phyloP scores from a whole-genome alignment of 1,284 basidiomycete species.

The Irpex rosettiformis region DNA sequence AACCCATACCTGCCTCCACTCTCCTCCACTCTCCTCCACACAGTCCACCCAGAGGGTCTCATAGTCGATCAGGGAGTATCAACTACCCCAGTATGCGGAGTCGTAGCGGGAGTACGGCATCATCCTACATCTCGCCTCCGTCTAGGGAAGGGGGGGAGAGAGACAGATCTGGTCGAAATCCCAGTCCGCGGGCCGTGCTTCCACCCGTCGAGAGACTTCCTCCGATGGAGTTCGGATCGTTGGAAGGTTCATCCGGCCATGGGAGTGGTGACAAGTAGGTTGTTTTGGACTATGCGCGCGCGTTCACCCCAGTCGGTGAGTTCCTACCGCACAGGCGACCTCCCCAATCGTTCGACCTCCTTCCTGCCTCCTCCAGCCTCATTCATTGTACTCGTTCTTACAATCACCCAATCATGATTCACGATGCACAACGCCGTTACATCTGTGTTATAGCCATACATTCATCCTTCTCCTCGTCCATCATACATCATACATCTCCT shows the following conservation, averaged over 20 bases:
- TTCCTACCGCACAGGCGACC: neutral
- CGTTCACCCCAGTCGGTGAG: neutral
- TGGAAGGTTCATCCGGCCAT: neutral
- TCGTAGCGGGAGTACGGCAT: constrained; percentile 20
- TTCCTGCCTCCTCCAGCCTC: neutral
- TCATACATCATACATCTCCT: neutral
- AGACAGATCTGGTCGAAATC: neutral
- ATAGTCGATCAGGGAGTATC: neutral
- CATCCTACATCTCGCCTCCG: constrained; percentile 7
- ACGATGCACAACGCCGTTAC: neutral
- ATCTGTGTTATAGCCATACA: neutral
- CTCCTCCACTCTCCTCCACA: constrained; percentile 16
- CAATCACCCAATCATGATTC: neutral
- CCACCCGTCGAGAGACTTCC: constrained; percentile 22
- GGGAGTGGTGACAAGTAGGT: neutral
- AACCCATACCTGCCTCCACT: constrained; percentile 22
- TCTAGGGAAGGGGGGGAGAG: constrained; percentile 2
- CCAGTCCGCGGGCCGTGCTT: constrained; percentile 7
- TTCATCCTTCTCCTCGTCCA: neutral
- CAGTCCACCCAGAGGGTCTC: neutral
- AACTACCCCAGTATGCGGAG: constrained; percentile 14
- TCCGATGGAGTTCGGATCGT: constrained; percentile 17
- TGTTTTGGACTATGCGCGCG: neutral
- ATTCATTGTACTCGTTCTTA: neutral
- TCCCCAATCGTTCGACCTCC: no score